These are phyloP conservation scores for Kentomonas sorsogonicus DNA, from an alignment of 208 protist genomes.

Conservation along the genomic window DNA sequence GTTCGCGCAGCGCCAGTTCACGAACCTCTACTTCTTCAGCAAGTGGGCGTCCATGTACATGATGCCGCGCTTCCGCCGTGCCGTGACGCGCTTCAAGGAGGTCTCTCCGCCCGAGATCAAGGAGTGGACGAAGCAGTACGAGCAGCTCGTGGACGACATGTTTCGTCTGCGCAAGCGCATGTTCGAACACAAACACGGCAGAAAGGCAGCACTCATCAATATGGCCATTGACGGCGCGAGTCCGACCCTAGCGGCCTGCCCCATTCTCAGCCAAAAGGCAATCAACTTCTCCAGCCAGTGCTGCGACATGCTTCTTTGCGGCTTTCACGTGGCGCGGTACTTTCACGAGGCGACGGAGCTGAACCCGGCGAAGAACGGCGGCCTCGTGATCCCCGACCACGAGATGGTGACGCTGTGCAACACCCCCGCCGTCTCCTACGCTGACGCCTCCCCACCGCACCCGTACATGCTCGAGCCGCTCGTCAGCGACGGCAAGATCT, in stretches of 20 bases:
- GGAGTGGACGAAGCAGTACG: slow-evolving; percentile 86
- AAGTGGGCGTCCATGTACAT: slow-evolving; percentile 70
- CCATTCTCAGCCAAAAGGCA: slow-evolving; percentile 86
- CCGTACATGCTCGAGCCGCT: slow-evolving; percentile 87
- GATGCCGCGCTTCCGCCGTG: slow-evolving; percentile 66
- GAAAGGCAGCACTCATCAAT: slow-evolving; percentile 43
- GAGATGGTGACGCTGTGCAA: slow-evolving; percentile 69
- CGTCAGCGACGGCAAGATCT: slow-evolving; percentile 62
- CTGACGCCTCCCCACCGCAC: slow-evolving; percentile 71
- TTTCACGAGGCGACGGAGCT: slow-evolving; percentile 89
- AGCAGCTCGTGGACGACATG: slow-evolving; percentile 76
- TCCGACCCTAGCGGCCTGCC: slow-evolving; percentile 68
- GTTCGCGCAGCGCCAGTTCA: slow-evolving; percentile 75
- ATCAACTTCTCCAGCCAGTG: slow-evolving; percentile 85
- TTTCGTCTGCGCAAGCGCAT: slow-evolving; percentile 78
- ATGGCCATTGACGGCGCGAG: slow-evolving; percentile 68
- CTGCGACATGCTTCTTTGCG: slow-evolving; percentile 63
- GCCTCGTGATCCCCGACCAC: slow-evolving; percentile 40
- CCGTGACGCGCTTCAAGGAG: slow-evolving; percentile 74
- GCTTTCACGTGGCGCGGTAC: slow-evolving; percentile 85
- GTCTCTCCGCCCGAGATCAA: slow-evolving; percentile 78
- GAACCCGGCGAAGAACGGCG: slow-evolving; percentile 80
- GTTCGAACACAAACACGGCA: slow-evolving; percentile 83
- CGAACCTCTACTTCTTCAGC: slow-evolving; percentile 79
- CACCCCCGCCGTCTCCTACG: slow-evolving; percentile 59